Base-by-base conservation (phyloP, 2,329 filamentous ascomycete species). In the Aspergillus terreus region DNA sequence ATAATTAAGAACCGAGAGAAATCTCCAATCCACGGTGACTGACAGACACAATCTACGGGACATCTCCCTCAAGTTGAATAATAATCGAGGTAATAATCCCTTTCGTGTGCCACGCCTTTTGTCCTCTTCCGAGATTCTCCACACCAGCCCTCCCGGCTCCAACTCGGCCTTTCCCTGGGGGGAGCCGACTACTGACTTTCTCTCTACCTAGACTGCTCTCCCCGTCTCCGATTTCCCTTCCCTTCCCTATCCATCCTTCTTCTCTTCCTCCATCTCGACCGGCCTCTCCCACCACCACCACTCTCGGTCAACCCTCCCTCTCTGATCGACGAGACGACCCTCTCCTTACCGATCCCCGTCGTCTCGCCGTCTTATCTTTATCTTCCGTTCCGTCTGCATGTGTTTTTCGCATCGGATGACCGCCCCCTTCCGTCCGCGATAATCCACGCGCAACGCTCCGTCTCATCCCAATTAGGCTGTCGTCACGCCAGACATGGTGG, bases 401-500 rank as follows among this genome's bases (percentile, higher is more conserved):
- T 65, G 62, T 61, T 60, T 62, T 61, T 66, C 67, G 62, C 64
- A 64, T 63, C 55, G 60, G 54, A 58, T 53, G 58, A 59, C 58
- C 52, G 51, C 56, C 48, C 59, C 52, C 57, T 56, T 60, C 63
- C 58, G 52, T 61, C 57, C 57, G 63, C 58, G 56, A 64, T 65
- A 62, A 59, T 58, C 48, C 58, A 61, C 59, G 59, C 60, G 58
- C 60, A 61, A 54, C 51, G 52, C 49, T 52, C 42, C 50, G 44
- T 52, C 46, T 50, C 46, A 33, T 41, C 47, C 46, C 53, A 47
- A 55, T 46, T 49, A 46, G 52, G 45, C 45, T 36, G 49, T 61
- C 48, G 57, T 55, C 41, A 27, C 50, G 52, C 17, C 45, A 67
- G 67, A 71, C 54, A 76, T 76, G 74, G 74, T 75, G 66, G 71